Percentiles rank a stretch among this genome's conserved stretches.
These are phyloP conservation scores for Penicillium sp. DNA, from an alignment of 2,329 filamentous ascomycete species.

Conservation along the genomic window DNA sequence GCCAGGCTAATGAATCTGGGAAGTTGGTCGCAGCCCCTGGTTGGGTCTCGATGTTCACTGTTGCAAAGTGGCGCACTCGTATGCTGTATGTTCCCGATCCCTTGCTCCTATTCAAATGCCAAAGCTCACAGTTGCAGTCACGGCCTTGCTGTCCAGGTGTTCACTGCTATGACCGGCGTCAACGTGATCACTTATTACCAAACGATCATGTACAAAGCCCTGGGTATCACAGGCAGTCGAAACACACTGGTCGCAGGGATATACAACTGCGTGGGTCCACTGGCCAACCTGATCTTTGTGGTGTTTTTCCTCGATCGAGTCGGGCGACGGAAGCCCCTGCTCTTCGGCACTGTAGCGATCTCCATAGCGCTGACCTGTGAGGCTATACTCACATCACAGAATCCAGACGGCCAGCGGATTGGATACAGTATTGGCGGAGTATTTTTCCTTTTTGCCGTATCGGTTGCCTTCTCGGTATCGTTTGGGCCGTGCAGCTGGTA, in stretches of 20 bases:
- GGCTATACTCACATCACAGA: slow-evolving; percentile 57
- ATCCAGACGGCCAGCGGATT: slow-evolving; percentile 42
- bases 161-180: slow-evolving; percentile 57
- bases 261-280: slow-evolving; percentile 59
- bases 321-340: slow-evolving; percentile 53
- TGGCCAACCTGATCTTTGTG: slow-evolving; percentile 51
- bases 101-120: not conserved
- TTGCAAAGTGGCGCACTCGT: slow-evolving; percentile 57
- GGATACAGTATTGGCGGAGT: slow-evolving; percentile 61
- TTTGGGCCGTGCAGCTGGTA: slow-evolving; percentile 52
- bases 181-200: slow-evolving; percentile 47
- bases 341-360: slow-evolving; percentile 57
- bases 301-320: slow-evolving; percentile 57
- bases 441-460: slow-evolving; percentile 66
- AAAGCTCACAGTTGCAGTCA: slow-evolving; percentile 35
- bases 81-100: slow-evolving; percentile 44
- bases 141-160: slow-evolving; percentile 63
- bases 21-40: slow-evolving; percentile 52
- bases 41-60: slow-evolving; percentile 41
- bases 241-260: slow-evolving; percentile 59
- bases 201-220: slow-evolving; percentile 40
- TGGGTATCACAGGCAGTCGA: slow-evolving; percentile 58
- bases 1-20: slow-evolving; percentile 59
- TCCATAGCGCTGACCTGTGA: slow-evolving; percentile 61
- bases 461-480: slow-evolving; percentile 59